phyloP scores from a whole-genome alignment of 2,329 filamentous ascomycete genomes.

The Orbilia quercus region DNA sequence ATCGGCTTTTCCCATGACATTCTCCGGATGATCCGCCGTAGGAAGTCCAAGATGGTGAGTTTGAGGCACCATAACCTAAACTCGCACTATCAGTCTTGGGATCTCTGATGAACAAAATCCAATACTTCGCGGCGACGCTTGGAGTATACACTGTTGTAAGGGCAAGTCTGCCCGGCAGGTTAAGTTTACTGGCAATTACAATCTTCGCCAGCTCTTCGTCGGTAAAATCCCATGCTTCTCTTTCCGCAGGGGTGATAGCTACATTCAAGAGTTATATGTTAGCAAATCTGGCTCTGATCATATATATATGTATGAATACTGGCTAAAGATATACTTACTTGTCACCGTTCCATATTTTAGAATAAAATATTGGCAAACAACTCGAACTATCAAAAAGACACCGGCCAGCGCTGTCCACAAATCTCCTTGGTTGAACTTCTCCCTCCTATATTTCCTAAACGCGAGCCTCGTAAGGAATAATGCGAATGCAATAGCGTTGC shows the following conservation, averaged over 20 bases:
- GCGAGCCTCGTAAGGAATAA: constrained; percentile 20
- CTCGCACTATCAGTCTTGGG: not conserved
- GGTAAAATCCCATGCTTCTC: constrained; percentile 33
- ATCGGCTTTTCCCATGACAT: constrained; percentile 47
- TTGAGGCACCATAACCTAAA: constrained; percentile 44
- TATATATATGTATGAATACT: no score
- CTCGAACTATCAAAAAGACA: constrained; percentile 41
- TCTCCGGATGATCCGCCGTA: constrained; percentile 40
- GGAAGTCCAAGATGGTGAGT: constrained; percentile 35
- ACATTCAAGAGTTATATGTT: not conserved
- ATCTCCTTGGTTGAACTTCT: constrained; percentile 41
- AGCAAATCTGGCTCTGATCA: no score
- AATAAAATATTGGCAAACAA: constrained; percentile 37
- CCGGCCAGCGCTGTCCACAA: constrained; percentile 38
- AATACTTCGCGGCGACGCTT: not conserved
- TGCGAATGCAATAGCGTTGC: constrained; percentile 25
- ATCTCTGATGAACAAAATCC: not conserved
- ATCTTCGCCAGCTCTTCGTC: constrained; percentile 30
- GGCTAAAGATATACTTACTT: no score
- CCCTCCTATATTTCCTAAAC: constrained; percentile 35
- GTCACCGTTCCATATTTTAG: constrained; percentile 44
- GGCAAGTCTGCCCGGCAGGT: constrained; percentile 28
- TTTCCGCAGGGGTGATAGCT: constrained; percentile 39
- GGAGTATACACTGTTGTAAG: constrained; percentile 25
- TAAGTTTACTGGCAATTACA: constrained; percentile 36